Conservation (phyloP, 208 protist genomes). For the Leptomonas pyrrhocoris region DNA sequence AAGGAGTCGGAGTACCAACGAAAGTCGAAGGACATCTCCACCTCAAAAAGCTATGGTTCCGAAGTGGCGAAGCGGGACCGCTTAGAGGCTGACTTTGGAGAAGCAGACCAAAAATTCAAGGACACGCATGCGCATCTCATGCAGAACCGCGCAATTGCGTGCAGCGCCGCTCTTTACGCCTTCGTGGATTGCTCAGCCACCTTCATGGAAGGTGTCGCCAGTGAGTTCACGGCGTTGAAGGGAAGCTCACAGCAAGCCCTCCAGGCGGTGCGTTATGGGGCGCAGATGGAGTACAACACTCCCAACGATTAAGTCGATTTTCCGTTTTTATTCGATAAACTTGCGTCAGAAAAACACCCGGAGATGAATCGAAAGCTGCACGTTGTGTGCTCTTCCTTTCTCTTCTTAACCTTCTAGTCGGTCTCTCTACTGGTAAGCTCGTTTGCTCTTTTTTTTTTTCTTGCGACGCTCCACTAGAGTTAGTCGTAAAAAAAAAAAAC, state of each 20-base stretch:
- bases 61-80: slow-evolving; percentile 54
- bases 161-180: slow-evolving; percentile 21
- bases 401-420: too few relatives aligned
- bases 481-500: too few relatives aligned
- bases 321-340: too few relatives aligned
- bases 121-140: slow-evolving; percentile 44
- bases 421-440: background rate
- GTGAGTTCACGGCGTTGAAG: slow-evolving; percentile 29
- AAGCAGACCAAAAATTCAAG: slow-evolving; percentile 51
- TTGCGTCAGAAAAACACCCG: too few relatives aligned
- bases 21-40: slow-evolving; percentile 54
- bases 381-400: too few relatives aligned
- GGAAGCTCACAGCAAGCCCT: slow-evolving; percentile 15
- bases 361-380: too few relatives aligned
- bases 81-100: slow-evolving; percentile 38
- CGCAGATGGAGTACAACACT: slow-evolving; percentile 18
- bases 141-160: slow-evolving; percentile 27
- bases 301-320: background rate
- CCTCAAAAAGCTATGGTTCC: slow-evolving; percentile 47
- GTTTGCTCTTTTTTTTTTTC: slow-evolving; percentile 14
- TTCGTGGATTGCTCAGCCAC: slow-evolving; percentile 41
- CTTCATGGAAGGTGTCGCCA: slow-evolving; percentile 29
- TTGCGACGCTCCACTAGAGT: background rate
- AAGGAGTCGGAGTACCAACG: slow-evolving; percentile 55
- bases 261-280: slow-evolving; percentile 4